Conservation (phyloP, 768 basidiomycete species). For the Xerocomellus amylosporus region DNA sequence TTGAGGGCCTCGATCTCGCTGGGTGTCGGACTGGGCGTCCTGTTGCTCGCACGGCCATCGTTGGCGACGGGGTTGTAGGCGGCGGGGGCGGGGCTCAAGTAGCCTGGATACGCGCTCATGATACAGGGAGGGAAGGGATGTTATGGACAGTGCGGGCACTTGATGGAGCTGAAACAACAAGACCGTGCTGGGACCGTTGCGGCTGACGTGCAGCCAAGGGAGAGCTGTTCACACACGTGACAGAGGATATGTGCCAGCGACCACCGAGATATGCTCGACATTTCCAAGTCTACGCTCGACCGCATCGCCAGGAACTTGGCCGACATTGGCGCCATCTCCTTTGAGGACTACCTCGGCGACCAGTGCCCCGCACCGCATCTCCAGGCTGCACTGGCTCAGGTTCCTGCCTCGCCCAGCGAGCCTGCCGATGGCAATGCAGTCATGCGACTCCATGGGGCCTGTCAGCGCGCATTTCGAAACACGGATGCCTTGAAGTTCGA, state of each 20-base stretch:
- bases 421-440: slow-evolving; percentile 24
- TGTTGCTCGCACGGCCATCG: slow-evolving; percentile 19
- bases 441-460: slow-evolving; percentile 40
- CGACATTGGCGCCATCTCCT: slow-evolving; percentile 27
- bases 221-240: not conserved
- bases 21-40: slow-evolving; percentile 65
- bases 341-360: slow-evolving; percentile 27
- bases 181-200: too few species aligned
- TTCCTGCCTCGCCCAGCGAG: not conserved
- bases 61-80: slow-evolving; percentile 13
- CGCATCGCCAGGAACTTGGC: slow-evolving; percentile 27
- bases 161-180: not conserved
- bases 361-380: not conserved
- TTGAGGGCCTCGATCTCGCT: slow-evolving; percentile 51
- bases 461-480: slow-evolving; percentile 42
- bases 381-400: not conserved
- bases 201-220: too few species aligned
- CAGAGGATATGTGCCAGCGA: too few species aligned
- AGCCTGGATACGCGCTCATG: slow-evolving; percentile 20
- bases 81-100: slow-evolving; percentile 6
- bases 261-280: too few species aligned
- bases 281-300: not conserved
- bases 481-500: slow-evolving; percentile 46
- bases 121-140: not conserved
- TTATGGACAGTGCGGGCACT: not conserved